Evolutionary conservation across 2,329 filamentous ascomycete genomes (phyloP).

Genomic region (Claviceps pazoutovae): DNA sequence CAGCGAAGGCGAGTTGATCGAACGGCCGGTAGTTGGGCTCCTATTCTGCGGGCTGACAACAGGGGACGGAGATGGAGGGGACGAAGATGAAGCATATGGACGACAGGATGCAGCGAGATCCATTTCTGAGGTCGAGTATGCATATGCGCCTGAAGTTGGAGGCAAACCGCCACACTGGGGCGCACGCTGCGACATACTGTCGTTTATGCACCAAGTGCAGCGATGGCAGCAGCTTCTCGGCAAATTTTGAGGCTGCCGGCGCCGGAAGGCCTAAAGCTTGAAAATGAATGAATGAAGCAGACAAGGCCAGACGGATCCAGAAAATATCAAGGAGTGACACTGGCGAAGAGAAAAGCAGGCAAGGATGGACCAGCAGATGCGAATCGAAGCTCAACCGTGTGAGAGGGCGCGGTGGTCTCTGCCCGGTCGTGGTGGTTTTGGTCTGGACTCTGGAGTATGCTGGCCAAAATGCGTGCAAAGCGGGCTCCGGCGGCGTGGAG

Average conservation of each 20-base stretch:
- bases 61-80: constrained; percentile 11
- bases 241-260: constrained; percentile 2
- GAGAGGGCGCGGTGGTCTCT: constrained; percentile 1
- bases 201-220: constrained; percentile 9
- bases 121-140: constrained; percentile 2
- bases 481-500: constrained; percentile 2
- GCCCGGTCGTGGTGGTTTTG: neutral
- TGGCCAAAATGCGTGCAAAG: neutral
- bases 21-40: constrained; percentile 31
- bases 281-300: neutral
- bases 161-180: constrained; percentile 29
- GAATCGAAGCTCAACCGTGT: neutral
- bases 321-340: neutral
- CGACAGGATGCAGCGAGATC: constrained; percentile 1
- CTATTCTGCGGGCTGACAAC: constrained; percentile 21
- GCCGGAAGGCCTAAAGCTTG: neutral
- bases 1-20: constrained; percentile 12
- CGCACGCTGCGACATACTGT: constrained; percentile 40
- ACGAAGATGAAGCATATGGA: constrained; percentile 9
- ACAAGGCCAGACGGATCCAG: neutral
- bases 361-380: neutral
- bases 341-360: neutral
- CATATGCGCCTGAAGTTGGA: constrained; percentile 14
- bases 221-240: constrained; percentile 6
- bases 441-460: neutral